Percentiles rank a stretch among this genome's conserved stretches.
phyloP scores from a whole-genome alignment of 164 flowering plant species.

The Annona cherimola region DNA sequence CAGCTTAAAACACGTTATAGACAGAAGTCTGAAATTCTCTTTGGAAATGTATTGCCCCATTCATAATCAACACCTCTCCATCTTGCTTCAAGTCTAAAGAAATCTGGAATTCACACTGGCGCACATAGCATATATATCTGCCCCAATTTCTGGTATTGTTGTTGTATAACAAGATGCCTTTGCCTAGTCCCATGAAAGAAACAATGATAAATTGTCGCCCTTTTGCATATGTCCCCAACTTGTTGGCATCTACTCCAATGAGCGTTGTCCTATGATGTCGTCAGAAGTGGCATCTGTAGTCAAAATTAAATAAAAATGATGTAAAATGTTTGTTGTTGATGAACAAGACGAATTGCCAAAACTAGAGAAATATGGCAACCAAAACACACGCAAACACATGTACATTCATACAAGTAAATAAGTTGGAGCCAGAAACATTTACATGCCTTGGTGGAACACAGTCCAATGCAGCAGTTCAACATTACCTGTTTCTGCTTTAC shows the following conservation, averaged over 20 bases:
- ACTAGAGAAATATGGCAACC: background rate
- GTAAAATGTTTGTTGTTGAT: background rate
- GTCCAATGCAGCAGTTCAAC: background rate
- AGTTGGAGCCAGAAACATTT: background rate
- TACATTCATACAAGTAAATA: too few species aligned
- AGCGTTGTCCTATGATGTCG: slow-evolving; percentile 77
- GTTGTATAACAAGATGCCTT: slow-evolving; percentile 81
- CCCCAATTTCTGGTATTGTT: slow-evolving; percentile 88
- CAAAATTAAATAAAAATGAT: slow-evolving; percentile 4
- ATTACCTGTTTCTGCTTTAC: background rate
- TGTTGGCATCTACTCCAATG: slow-evolving; percentile 78
- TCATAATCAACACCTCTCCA: too few species aligned
- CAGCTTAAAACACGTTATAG: too few species aligned
- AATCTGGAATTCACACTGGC: slow-evolving; percentile 86
- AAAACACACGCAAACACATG: background rate
- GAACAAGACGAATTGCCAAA: background rate
- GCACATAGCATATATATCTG: slow-evolving; percentile 84
- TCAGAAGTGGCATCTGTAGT: slow-evolving; percentile 59
- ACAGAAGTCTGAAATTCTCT: too few species aligned
- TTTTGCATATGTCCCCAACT: slow-evolving; percentile 59
- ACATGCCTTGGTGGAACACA: background rate
- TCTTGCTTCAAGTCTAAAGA: background rate
- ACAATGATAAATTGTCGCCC: slow-evolving; percentile 84
- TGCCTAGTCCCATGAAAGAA: slow-evolving; percentile 82
- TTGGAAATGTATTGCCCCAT: too few species aligned